Base-by-base conservation (phyloP, 768 basidiomycete species). In the Boletus patriciae region DNA sequence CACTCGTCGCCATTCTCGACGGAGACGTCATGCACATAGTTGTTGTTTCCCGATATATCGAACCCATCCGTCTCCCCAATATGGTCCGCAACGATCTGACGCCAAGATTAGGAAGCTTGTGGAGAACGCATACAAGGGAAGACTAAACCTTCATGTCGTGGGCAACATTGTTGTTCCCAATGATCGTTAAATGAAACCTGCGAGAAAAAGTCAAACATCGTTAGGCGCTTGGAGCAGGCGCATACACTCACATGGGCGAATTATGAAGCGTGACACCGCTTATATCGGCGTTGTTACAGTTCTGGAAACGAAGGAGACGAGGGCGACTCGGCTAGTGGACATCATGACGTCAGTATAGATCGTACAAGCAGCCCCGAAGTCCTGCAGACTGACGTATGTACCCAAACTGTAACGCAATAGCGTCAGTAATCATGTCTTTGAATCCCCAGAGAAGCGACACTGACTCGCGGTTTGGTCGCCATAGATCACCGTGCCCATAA, bases 1-100 rank as follows among this genome's bases (percentile, higher is more conserved):
- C 72, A 74, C 46, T 75, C 66, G 38, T 67, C 63, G 23, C 65
- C 70, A 44, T 68, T 72, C 51, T 71, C 72, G 23, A 76, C 69
- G 7, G 63, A 61, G 44, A 73, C 65, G 36, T 75, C 71, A 46
- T 74, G 72, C 23, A 76, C 68, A 38, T 64, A 64, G 50, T 71
- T 67, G 55, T 68, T 65, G 34, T 69, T 71, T 16, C 71, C 71
- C 7, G 58, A 64, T 27, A 71, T 15, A 16, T 66, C 52, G 21
- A 63, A 44, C 15, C 58, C 62, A 19, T 46, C 55, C 8, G 58
- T 55, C 21, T 3, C n/a, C 3, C 52, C 51, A 8, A 66, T 56
- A 27, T 67, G 56, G 19, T 58, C 62, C 9, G 59, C 51, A n/a
- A 55, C 13, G 25, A 61, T 54, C 54, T 50, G 21, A 40, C 18